A percentile compares a stretch with the other conserved stretches of the same genome.
phyloP scores from a whole-genome alignment of 495 filamentous ascomycete species.

The Talaromyces adpressus region DNA sequence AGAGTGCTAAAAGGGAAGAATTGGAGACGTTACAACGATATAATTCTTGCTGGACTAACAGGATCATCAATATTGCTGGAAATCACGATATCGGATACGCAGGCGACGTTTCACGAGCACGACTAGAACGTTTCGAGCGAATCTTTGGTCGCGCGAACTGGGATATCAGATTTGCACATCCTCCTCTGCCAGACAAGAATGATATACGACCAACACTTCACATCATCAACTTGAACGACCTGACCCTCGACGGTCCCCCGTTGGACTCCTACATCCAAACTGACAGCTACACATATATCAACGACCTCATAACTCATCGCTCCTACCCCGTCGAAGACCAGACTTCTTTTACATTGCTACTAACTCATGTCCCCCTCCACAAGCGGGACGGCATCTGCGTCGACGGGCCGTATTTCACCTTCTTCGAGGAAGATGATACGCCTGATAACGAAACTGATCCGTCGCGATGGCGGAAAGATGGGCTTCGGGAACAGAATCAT shows the following conservation, averaged over 20 bases:
- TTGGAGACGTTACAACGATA: conserved; percentile 44
- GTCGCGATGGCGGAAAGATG: conserved; percentile 42
- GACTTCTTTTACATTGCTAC: conserved; percentile 66
- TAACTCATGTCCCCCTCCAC: conserved; percentile 89
- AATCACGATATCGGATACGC: conserved; percentile 98
- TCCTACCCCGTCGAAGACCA: conserved; percentile 58
- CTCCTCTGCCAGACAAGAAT: conserved; percentile 20
- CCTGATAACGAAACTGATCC: conserved; percentile 13
- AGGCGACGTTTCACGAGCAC: conserved; percentile 68
- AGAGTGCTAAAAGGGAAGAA: conserved; percentile 31
- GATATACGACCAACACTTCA: conserved; percentile 48
- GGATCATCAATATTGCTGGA: conserved; percentile 82
- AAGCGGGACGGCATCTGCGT: conserved; percentile 78
- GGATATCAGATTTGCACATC: conserved; percentile 67
- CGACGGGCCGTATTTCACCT: conserved; percentile 74
- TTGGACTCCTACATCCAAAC: conserved; percentile 55
- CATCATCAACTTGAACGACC: conserved; percentile 78
- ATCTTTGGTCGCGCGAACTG: conserved; percentile 84
- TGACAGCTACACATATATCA: conserved; percentile 70
- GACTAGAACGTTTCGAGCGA: conserved; percentile 70
- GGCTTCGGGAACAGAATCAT: conserved; percentile 88
- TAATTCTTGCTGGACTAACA: conserved; percentile 56
- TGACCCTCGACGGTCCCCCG: conserved; percentile 85
- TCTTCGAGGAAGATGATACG: conserved; percentile 47
- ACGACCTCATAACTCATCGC: conserved; percentile 55